Conservation (phyloP, 805 yeast species). For the Metschnikowia cubensis region DNA sequence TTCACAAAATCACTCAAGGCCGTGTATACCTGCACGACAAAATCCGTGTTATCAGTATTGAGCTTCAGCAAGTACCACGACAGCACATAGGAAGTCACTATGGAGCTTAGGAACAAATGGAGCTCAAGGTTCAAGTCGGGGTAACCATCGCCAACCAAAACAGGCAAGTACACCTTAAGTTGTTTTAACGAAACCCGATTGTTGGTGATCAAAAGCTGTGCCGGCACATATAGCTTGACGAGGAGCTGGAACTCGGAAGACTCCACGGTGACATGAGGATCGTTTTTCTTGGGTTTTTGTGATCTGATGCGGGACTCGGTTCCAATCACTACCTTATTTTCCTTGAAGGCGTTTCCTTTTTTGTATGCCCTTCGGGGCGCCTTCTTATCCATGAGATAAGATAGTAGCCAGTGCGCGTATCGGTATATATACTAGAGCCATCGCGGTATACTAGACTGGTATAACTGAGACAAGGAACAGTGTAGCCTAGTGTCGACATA, state of each 20-base stretch:
- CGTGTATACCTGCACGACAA: slow-evolving; percentile 12
- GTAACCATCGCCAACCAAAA: slow-evolving; percentile 20
- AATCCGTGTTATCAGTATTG: slow-evolving; percentile 17
- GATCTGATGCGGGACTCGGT: slow-evolving; percentile 4
- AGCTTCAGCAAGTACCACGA: slow-evolving; percentile 18
- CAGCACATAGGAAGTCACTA: slow-evolving; percentile 19
- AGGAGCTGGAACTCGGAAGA: slow-evolving; percentile 43
- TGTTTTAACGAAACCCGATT: slow-evolving; percentile 25
- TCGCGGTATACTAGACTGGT: neutral
- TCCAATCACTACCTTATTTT: slow-evolving; percentile 11
- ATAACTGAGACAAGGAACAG: no score
- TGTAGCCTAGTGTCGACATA: no score
- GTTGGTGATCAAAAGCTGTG: slow-evolving; percentile 28
- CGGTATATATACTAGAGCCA: neutral
- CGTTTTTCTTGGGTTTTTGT: slow-evolving; percentile 7
- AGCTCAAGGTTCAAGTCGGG: slow-evolving; percentile 30
- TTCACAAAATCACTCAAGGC: slow-evolving; percentile 13
- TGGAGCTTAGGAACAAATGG: slow-evolving; percentile 34
- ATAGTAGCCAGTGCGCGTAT: neutral
- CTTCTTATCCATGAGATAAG: slow-evolving; percentile 4
- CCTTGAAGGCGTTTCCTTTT: slow-evolving; percentile 10
- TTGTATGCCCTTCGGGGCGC: slow-evolving; percentile 8
- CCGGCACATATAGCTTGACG: slow-evolving; percentile 33
- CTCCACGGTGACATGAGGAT: slow-evolving; percentile 39
- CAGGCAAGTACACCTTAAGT: slow-evolving; percentile 27